phyloP scores from a whole-genome alignment of 495 filamentous ascomycete species.

The Talaromyces wortmannii region DNA sequence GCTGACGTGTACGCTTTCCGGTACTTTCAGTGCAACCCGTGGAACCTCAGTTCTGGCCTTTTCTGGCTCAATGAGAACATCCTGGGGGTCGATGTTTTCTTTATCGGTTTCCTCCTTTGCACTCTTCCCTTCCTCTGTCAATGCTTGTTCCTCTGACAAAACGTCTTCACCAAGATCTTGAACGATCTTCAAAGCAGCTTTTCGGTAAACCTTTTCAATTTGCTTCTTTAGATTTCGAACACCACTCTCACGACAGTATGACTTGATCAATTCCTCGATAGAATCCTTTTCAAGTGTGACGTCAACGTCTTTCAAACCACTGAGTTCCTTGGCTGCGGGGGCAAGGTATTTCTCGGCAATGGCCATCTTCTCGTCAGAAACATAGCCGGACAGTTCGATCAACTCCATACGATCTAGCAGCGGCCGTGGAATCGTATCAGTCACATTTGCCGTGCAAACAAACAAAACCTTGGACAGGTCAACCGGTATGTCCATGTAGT shows the following conservation, averaged over 20 bases:
- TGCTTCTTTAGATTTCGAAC: slow-evolving; percentile 99
- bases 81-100: slow-evolving; percentile 46
- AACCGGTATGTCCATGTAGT: slow-evolving; percentile 98
- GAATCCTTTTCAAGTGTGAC: slow-evolving; percentile 77
- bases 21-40: slow-evolving; percentile 74
- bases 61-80: slow-evolving; percentile 52
- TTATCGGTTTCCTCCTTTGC: slow-evolving; percentile 67
- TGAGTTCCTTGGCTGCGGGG: slow-evolving; percentile 83
- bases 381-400: slow-evolving; percentile 94
- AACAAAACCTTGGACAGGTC: slow-evolving; percentile 98
- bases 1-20: slow-evolving; percentile 76
- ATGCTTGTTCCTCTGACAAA: slow-evolving; percentile 70
- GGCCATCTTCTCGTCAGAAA: slow-evolving; percentile 98
- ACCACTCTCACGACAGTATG: slow-evolving; percentile 93
- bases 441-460: slow-evolving; percentile 99
- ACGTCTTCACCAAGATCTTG: slow-evolving; percentile 87
- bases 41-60: slow-evolving; percentile 70
- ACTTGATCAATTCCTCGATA: slow-evolving; percentile 95
- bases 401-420: slow-evolving; percentile 97
- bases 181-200: slow-evolving; percentile 94
- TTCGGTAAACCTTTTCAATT: slow-evolving; percentile 98
- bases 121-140: slow-evolving; percentile 84
- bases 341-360: slow-evolving; percentile 92
- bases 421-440: slow-evolving; percentile 93
- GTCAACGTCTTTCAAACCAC: slow-evolving; percentile 84